Base-by-base conservation (phyloP, 1,284 basidiomycete genomes). In the Cryptococcus jaspeensis region DNA sequence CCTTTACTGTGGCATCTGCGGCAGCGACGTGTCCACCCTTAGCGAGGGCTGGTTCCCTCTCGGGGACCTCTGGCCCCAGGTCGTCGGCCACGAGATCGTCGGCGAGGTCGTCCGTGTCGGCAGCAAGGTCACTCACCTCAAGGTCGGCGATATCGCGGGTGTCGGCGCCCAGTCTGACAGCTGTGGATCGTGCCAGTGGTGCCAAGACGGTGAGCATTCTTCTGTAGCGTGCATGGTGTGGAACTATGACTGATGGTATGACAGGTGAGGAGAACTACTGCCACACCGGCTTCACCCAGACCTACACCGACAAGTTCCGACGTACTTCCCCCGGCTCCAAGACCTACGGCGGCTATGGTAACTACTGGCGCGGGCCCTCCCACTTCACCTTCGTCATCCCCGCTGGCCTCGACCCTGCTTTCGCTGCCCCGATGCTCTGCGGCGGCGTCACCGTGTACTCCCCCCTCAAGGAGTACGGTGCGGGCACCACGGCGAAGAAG, bases 331-430 rank as follows among this genome's bases (percentile, higher is more conserved):
- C 68, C 35, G 73, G 71, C 5, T 58, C 63, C 54, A 75, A 73
- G 56, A 71, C 78, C 58, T 75, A 74, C 56, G 80, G 80, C 25
- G 81, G 81, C 15, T 81, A 80, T 60, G 70, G 71, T 37, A 53
- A 63, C 43, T 69, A 73, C 64, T 69, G 66, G 64, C 41, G 85
- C 40, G 84, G 82, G 0, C 83, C 86, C 59, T 79, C 86, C 63
- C 82, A 80, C 53, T 88, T 85, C 67, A 84, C 85, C 47, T 85
- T 87, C 75, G 81, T 81, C 13, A 82, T 89, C 48, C 87, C 87
- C 0, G 81, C 85, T 4, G 78, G 66, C 12, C 73, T 88, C 50
- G 75, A 81, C 43, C 79, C 81, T 3, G 81, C 81, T 53, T 71
- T 83, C 55, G 84, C 81, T 1, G 79, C 79, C 16, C 77, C 77